A percentile compares a stretch with the other conserved stretches of the same genome.
Conservation (phyloP, 116 monocot genomes). For the Dioscorea cayenensis region DNA sequence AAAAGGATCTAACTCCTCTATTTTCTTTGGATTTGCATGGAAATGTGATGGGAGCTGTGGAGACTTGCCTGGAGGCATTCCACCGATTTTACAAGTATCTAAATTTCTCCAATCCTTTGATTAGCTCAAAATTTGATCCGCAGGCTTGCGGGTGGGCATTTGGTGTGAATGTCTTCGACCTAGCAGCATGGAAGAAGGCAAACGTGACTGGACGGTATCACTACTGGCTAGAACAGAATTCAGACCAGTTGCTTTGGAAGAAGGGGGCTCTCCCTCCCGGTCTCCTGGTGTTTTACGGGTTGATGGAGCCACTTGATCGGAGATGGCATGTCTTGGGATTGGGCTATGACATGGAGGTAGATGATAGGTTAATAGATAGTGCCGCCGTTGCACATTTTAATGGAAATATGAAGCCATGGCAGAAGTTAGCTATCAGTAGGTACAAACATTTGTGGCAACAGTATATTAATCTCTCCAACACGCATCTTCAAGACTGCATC, state of each 20-base stretch:
- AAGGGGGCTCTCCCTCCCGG: slow-evolving; percentile 34
- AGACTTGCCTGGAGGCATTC: slow-evolving; percentile 59
- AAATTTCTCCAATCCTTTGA: slow-evolving; percentile 51
- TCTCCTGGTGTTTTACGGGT: slow-evolving; percentile 35
- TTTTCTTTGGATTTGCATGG: slow-evolving; percentile 66
- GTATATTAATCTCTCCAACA: slow-evolving; percentile 22
- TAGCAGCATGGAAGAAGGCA: slow-evolving; percentile 61
- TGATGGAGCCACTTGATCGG: slow-evolving; percentile 38
- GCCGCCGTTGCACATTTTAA: slow-evolving; percentile 37
- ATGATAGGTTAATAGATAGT: slow-evolving; percentile 36
- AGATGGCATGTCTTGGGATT: slow-evolving; percentile 49
- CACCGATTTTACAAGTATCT: slow-evolving; percentile 60
- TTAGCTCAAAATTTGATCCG: slow-evolving; percentile 55
- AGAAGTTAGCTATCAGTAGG: slow-evolving; percentile 26
- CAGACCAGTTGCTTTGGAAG: slow-evolving; percentile 27
- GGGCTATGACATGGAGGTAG: slow-evolving; percentile 35
- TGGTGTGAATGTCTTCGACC: slow-evolving; percentile 64
- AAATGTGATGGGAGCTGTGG: slow-evolving; percentile 67
- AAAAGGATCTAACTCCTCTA: slow-evolving; percentile 52
- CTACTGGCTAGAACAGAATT: slow-evolving; percentile 36
- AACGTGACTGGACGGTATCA: slow-evolving; percentile 36
- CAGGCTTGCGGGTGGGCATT: slow-evolving; percentile 68
- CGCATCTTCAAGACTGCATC: slow-evolving; percentile 16
- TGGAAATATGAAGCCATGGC: slow-evolving; percentile 52
- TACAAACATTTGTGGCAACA: slow-evolving; percentile 34